Base-by-base conservation (phyloP, 2,329 filamentous ascomycete genomes). In the Botrytis tulipae region DNA sequence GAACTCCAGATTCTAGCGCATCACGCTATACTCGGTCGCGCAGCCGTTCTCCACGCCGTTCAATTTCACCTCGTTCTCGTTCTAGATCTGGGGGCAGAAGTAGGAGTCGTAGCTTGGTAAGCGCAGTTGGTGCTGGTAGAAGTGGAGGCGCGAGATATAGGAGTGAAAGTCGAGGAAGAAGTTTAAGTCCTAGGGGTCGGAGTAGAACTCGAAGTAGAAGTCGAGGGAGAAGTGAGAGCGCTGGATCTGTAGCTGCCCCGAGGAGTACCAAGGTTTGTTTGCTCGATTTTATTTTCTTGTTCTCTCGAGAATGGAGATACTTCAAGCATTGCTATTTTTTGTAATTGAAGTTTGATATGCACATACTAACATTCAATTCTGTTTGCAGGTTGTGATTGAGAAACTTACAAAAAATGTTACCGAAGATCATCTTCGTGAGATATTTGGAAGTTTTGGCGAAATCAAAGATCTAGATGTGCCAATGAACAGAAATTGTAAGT, bases 321-420 rank as follows among this genome's bases (percentile, higher is more conserved):
- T n/a, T 51, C 16, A 29, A 51, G 12, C 22, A 37, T 10, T 67
- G 71, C 73, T 65, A 10, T 25, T 10, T 1, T 35, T 18, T 76
- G 60, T 35, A 57, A 9, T 8, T 20, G 2, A 72, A 61, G 51
- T 74, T 79, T 29, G 74, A 80, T 48, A 44, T 35, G 40, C 59
- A 18, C 79, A 98, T 69, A 32, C 40, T 70, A n/a, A 70, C 7
- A 42, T 14, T 35, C 16, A 32, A 46, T 44, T 63, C 6, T n/a
- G 32, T 22, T 51, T 29, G 7, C 44, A 73, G 93, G 95, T 99
- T 81, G 94, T 99, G 29, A 92, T 99, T 65, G 96, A 99, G 83
- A 95, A 97, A 76, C 87, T 99, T 80, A 97, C 95, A 6, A 97
- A 97, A 82, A 98, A 97, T 80, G 92, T 99, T 78, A 97, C 93